Base-by-base conservation (phyloP, 345 rosid species). In the Xanthoceras sorbifolium region DNA sequence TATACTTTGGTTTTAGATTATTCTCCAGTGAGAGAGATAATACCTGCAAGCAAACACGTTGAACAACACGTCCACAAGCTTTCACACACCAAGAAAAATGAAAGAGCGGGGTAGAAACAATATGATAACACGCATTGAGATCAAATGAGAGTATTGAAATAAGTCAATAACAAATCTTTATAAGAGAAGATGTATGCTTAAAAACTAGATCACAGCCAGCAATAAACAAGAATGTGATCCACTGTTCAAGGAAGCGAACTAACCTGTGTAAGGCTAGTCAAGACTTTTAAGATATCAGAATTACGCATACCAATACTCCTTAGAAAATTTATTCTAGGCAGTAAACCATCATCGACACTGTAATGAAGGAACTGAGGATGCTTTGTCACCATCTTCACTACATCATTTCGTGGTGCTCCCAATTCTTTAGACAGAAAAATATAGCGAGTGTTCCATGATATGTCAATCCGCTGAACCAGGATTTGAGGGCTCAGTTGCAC, bases 321-420 rank as follows among this genome's bases (percentile, higher is more conserved):
- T 66, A 92, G 90, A 83, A 96, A 96, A 79, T 93, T 92, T 87
- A 96, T 96, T 82, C 97, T 85, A 22, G 99, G 98, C 77, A 96
- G 80, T 59, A 93, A 86, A 28, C 97, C 99, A 14, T 92, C 94
- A 26, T 96, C 97, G 0, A 96, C 87, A 80, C 99, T 96, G 80
- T 96, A 96, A 78, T 93, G 98, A 68, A 96, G 98, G 54, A 96
- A 86, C 86, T 93, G 99, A 1, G 98, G 98, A 80, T 96, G 99
- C 79, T 90, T 93, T 59, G 79, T 92, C 59, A 96, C 98, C 98
- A 93, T 96, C 84, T 96, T 96, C 79, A 93, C 93, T 0, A 96
- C 83, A 72, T 91, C 85, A 65, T 92, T 98, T 75, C 91, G 89
- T 62, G 98, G 89, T 74, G 98, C 99, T 81, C 98, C 99, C 72